phyloP scores from a whole-genome alignment of 495 filamentous ascomycete genomes.

The Pyrenula massariospora region DNA sequence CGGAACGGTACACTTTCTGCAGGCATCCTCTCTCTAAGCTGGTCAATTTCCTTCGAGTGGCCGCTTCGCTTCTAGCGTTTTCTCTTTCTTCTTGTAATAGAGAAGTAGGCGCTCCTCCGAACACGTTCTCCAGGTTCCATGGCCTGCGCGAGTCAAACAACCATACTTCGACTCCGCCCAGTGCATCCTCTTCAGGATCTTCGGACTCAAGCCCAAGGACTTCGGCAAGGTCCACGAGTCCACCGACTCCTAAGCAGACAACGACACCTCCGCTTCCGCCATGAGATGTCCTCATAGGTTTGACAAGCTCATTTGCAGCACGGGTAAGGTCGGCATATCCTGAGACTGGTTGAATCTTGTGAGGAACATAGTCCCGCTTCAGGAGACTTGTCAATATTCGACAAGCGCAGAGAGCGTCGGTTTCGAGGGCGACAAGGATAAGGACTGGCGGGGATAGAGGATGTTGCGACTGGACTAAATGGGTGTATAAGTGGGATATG shows the following conservation, averaged over 20 bases:
- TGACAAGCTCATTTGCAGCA: slow-evolving; percentile 62
- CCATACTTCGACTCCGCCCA: slow-evolving; percentile 82
- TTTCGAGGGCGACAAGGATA: slow-evolving; percentile 87
- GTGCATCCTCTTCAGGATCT: slow-evolving; percentile 45
- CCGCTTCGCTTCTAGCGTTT: slow-evolving; percentile 37
- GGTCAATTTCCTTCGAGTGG: slow-evolving; percentile 32
- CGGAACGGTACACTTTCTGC: slow-evolving; percentile 55
- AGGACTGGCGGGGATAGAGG: slow-evolving; percentile 79
- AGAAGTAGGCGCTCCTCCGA: slow-evolving; percentile 53
- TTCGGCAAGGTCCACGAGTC: slow-evolving; percentile 71
- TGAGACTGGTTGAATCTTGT: slow-evolving; percentile 90
- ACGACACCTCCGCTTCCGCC: slow-evolving; percentile 80
- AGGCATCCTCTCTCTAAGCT: slow-evolving; percentile 56
- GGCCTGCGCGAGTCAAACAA: slow-evolving; percentile 81
- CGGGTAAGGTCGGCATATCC: slow-evolving; percentile 84
- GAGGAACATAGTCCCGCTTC: slow-evolving; percentile 94
- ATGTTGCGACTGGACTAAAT: slow-evolving; percentile 71
- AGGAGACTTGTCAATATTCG: slow-evolving; percentile 84
- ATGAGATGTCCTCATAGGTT: slow-evolving; percentile 66
- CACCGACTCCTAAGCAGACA: slow-evolving; percentile 85
- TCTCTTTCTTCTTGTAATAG: slow-evolving; percentile 34
- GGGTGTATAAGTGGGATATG: slow-evolving; percentile 79
- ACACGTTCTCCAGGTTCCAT: slow-evolving; percentile 92
- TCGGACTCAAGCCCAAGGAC: slow-evolving; percentile 51
- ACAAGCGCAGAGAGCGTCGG: slow-evolving; percentile 90